These are phyloP conservation scores for Knoxia roxburghii DNA, from an alignment of 257 asterid species.

Conservation along the genomic window DNA sequence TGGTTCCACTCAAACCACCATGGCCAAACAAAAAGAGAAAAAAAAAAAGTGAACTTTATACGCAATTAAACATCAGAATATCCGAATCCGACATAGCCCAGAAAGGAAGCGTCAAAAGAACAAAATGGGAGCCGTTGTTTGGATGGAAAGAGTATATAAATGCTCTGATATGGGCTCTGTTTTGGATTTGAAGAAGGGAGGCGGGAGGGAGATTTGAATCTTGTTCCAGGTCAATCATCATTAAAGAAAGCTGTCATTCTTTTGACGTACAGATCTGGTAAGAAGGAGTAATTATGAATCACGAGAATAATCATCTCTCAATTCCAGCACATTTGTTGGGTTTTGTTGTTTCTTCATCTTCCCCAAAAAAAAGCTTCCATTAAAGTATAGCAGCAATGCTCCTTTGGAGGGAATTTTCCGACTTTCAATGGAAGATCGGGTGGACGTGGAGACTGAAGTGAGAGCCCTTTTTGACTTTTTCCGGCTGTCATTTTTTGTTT, in stretches of 20 bases:
- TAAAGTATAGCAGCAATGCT: no score
- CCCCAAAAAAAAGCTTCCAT: background rate
- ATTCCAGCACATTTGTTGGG: background rate
- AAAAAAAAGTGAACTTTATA: no score
- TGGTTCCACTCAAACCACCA: no score
- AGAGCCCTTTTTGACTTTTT: background rate
- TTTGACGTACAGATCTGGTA: conserved; percentile 4
- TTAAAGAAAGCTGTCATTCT: background rate
- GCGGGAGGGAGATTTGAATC: conserved; percentile 21
- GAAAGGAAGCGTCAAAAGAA: no score
- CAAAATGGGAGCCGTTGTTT: background rate
- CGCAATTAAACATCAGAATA: no score
- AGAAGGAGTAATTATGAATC: background rate
- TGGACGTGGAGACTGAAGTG: background rate
- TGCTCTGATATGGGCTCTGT: background rate
- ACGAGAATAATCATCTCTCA: background rate
- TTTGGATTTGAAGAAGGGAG: background rate
- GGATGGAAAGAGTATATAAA: background rate
- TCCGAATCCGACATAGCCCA: no score
- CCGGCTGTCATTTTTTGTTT: background rate
- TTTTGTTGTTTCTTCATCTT: background rate
- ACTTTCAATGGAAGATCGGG: background rate
- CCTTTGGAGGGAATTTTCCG: background rate
- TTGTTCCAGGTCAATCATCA: conserved; percentile 2
- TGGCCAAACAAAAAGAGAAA: no score